These are phyloP conservation scores for Boletus rufocinnamomeus DNA, from an alignment of 768 basidiomycete species.

Conservation along the genomic window DNA sequence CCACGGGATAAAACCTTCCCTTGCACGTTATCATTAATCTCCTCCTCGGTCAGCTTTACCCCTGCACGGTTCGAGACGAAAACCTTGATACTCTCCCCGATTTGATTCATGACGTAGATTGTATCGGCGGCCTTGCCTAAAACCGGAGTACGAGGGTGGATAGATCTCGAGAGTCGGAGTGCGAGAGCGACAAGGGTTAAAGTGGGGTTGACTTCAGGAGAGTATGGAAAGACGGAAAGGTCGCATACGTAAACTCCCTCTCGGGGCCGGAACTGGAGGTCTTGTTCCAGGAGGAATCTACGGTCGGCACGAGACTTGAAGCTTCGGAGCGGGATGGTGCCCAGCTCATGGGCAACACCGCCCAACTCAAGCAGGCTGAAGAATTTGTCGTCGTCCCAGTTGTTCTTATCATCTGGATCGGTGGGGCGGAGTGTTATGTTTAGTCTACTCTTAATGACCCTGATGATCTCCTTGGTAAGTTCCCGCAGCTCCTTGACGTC, in stretches of 20 bases:
- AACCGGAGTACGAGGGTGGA: not conserved
- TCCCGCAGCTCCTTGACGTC: not conserved
- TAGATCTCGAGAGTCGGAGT: not conserved
- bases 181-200: not conserved
- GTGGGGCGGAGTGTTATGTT: not conserved
- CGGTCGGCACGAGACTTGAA: not conserved
- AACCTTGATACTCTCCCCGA: not conserved
- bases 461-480: not conserved
- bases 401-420: not conserved
- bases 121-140: not conserved
- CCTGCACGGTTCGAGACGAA: not conserved
- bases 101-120: not conserved
- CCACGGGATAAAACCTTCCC: not conserved
- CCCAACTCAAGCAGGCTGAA: not conserved
- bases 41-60: not conserved
- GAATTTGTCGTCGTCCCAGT: not conserved
- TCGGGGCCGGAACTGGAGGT: not conserved
- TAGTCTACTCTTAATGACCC: not conserved
- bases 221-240: not conserved
- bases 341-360: not conserved
- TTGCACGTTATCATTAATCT: not conserved
- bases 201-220: not conserved
- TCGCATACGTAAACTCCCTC: not conserved
- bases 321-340: not conserved
- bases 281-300: not conserved